These are phyloP conservation scores for Oenanthe sinensis DNA, from an alignment of 129 eudicot species.

Conservation along the genomic window DNA sequence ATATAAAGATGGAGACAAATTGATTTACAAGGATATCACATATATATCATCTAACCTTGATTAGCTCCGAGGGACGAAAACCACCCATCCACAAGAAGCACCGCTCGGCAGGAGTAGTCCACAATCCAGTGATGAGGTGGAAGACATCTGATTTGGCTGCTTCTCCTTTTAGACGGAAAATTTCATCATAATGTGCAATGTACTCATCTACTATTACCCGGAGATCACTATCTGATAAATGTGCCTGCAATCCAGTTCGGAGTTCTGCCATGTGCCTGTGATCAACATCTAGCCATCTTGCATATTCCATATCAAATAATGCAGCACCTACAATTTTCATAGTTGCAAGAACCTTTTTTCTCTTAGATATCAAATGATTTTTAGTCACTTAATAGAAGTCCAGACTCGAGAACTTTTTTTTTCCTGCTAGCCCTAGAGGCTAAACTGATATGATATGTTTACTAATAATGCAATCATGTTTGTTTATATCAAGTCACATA, in stretches of 20 bases:
- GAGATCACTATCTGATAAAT: conserved; percentile 66
- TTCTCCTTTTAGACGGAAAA: conserved; percentile 63
- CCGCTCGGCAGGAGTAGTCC: conserved; percentile 96
- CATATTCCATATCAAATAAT: conserved; percentile 88
- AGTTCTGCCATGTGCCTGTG: conserved; percentile 61
- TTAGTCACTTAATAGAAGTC: background rate
- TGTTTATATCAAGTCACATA: no score
- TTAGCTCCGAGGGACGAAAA: conserved; percentile 85
- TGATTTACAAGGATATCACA: background rate
- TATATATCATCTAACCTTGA: conserved; percentile 37
- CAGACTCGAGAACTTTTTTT: background rate
- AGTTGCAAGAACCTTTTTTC: background rate
- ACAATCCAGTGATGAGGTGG: conserved; percentile 89
- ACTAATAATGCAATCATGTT: background rate
- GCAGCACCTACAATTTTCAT: conserved; percentile 42
- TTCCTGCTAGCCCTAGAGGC: no score
- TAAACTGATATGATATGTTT: background rate
- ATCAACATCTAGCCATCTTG: conserved; percentile 84
- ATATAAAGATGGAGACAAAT: background rate
- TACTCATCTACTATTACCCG: conserved; percentile 63
- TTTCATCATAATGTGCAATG: conserved; percentile 53
- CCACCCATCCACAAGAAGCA: conserved; percentile 99
- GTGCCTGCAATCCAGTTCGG: conserved; percentile 66
- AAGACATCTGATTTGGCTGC: conserved; percentile 91
- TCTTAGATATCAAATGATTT: background rate